Base-by-base conservation (phyloP, 2,329 filamentous ascomycete species). In the Trichoderma pleuroti region DNA sequence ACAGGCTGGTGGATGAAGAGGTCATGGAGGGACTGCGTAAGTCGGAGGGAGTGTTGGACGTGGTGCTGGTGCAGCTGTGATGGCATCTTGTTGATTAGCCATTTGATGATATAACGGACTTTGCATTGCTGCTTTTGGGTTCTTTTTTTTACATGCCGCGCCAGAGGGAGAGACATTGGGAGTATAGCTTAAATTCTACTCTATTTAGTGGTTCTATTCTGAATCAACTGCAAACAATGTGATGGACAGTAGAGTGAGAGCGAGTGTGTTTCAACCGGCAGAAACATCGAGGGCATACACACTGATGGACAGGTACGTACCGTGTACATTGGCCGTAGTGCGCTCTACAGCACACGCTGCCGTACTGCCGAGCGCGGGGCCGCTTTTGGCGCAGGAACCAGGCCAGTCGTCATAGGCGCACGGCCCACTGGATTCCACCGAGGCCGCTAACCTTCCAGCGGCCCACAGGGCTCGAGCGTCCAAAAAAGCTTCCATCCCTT, bases 1-100 rank as follows among this genome's bases (percentile, higher is more conserved):
- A 92, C 76, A 87, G 88, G 3, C 84, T 85, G 4, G 88, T 94
- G 21, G 86, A 85, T 0, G 85, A 86, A 68, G 85, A 88, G 39
- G 83, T 89, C 6, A 74, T 88, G 57, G 81, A 82, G 6, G 85
- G 85, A 24, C 76, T 89, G 75, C 80, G 80, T 30, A 81, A 77
- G 65, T 81, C 84, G 0, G 84, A 87, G 73, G 87, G 87, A 6
- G 87, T 89, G 57, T 76, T 89, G 71, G 79, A 87, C 74, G 86
- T 89, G 60, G 87, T 84, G 72, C 74, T 89, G 72, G 83, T 89
- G 21, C 80, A 77, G 72, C 73, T 87, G 34, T 85, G 70, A 57
- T 12, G 14, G 11, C 12, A 52, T 24, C 46, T 52, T 52, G 14
- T 52, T 10, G n/a, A 52, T 52, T 49, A 49, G 10, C 42, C 21